Base-by-base conservation (phyloP, 73 alveolate genomes). In the Paramecium primaurelia region DNA sequence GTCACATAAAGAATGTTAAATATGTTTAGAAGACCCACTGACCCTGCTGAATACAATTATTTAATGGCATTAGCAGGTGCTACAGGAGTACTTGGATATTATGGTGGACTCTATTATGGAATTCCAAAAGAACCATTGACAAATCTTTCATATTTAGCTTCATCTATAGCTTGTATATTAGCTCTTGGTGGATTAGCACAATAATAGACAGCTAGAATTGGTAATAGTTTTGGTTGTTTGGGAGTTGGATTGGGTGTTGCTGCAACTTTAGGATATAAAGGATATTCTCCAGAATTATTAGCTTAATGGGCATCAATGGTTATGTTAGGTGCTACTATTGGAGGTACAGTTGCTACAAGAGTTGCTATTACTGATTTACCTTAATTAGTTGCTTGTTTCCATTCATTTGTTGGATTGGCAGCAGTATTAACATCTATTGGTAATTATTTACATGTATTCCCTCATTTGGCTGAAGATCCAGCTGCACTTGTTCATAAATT, bases 131-230 rank as follows among this genome's bases (percentile, higher is more conserved):
- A 22, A 22, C 25, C 25, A 22, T 22, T 22, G 25, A 22, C 25
- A 22, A 22, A 22, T 22, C 25, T 22, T 22, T 22, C 25, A 22
- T 22, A 22, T 22, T 22, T 22, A 22, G 25, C 25, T 22, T 22
- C 25, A 22, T 22, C 25, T 22, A 22, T 22, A 22, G 25, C 25
- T 22, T 64, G 20, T 75, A 34, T 36, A 3, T 92, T 92, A 8
- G 95, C 96, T 38, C 92, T 95, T 64, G 95, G 95, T 22, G 98
- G 98, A 28, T 73, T 95, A 77, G 95, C 98, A 22, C 38, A 86
- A 25, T 86, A 93, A 92, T 80, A 93, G 54, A 93, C 97, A 42
- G 97, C 97, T 77, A 93, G 95, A 91, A 77, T 87, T 32, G 96
- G 97, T 34, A 93, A 93, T 60, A 34, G 84, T 37, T 83, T 84